These are phyloP conservation scores for Neurospora intermedia DNA, from an alignment of 495 filamentous ascomycete genomes.

Conservation along the genomic window DNA sequence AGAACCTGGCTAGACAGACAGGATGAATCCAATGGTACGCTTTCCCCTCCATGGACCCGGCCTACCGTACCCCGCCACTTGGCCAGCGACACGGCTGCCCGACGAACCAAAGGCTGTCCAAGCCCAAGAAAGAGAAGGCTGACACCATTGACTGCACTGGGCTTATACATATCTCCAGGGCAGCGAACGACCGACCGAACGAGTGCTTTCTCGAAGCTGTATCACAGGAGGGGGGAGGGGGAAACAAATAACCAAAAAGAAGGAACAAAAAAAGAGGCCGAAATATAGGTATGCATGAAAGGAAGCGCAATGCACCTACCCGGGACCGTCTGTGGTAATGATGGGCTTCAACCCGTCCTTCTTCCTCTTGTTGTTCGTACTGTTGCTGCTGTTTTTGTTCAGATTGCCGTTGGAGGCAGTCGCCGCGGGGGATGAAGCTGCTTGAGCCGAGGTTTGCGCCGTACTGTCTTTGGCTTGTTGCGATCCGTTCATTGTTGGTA, in stretches of 20 bases:
- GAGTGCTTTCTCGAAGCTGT: conserved; percentile 16
- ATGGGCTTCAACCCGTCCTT: conserved; percentile 85
- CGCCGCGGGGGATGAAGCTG: conserved; percentile 12
- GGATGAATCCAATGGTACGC: neutral
- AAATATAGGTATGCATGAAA: conserved; percentile 5
- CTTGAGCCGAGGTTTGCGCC: conserved; percentile 17
- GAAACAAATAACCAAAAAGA: neutral
- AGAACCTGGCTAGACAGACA: neutral
- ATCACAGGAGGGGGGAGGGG: neutral
- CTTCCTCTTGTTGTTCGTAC: conserved; percentile 71
- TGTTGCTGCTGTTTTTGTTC: conserved; percentile 31
- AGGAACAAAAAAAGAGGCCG: conserved; percentile 2
- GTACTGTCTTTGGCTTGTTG: conserved; percentile 16
- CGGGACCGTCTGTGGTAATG: conserved; percentile 65
- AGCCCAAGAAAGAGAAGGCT: neutral
- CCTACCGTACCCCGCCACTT: conserved; percentile 25
- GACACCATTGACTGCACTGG: neutral
- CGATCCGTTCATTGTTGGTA: conserved; percentile 24
- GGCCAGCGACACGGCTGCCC: conserved; percentile 3
- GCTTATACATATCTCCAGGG: neutral
- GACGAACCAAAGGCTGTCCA: neutral
- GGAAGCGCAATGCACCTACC: conserved; percentile 27
- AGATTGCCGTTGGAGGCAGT: conserved; percentile 23
- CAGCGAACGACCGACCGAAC: conserved; percentile 13
- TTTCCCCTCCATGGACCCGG: conserved; percentile 10